These are phyloP conservation scores for Pistacia atlantica DNA, from an alignment of 345 rosid species.

Conservation along the genomic window DNA sequence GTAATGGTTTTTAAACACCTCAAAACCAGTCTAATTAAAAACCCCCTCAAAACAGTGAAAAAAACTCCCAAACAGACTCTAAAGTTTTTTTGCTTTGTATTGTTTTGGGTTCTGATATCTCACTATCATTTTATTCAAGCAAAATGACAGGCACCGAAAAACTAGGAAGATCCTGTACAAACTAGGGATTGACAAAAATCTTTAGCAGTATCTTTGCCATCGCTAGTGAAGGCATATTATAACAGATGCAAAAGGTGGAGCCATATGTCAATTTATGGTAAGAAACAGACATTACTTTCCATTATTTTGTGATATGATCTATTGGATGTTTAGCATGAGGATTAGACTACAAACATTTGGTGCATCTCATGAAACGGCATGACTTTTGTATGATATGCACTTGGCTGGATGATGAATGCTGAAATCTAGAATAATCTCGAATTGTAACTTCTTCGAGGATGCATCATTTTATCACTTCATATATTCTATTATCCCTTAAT, in stretches of 20 bases:
- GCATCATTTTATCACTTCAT: too few species aligned
- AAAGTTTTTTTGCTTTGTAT: too few species aligned
- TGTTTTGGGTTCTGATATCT: conserved; percentile 5
- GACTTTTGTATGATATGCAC: too few species aligned
- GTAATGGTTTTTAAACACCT: too few species aligned
- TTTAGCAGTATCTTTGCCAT: conserved; percentile 73
- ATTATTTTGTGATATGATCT: background rate
- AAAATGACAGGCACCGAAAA: conserved; percentile 77
- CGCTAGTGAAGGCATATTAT: conserved; percentile 58
- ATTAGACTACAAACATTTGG: background rate
- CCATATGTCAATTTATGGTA: conserved; percentile 87
- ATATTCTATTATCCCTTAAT: too few species aligned
- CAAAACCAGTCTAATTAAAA: too few species aligned
- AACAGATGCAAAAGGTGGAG: conserved; percentile 82
- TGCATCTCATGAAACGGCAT: too few species aligned
- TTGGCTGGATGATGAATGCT: too few species aligned
- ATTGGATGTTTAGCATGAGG: background rate
- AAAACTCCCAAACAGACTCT: too few species aligned
- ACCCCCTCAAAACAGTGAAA: too few species aligned
- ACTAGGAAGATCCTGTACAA: conserved; percentile 63
- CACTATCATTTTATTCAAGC: conserved; percentile 37
- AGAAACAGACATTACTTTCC: conserved; percentile 6
- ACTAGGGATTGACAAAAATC: conserved; percentile 52
- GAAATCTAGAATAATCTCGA: too few species aligned
- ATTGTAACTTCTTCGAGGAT: too few species aligned